phyloP scores from a whole-genome alignment of 1,284 basidiomycete genomes.

The Gastroboletus turbinatus region DNA sequence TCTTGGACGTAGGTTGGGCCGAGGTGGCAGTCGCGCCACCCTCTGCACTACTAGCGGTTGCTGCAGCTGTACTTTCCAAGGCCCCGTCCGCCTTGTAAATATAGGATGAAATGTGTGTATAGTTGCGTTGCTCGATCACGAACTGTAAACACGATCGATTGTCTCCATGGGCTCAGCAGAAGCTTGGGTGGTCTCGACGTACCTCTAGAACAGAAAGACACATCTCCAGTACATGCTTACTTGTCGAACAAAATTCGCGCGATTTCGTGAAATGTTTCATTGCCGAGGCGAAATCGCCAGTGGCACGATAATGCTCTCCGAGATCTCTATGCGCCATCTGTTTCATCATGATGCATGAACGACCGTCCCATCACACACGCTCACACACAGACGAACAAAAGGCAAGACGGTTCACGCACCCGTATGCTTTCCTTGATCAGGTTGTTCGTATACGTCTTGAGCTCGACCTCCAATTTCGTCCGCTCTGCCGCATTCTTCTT shows the following conservation, averaged over 20 bases:
- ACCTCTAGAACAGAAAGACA: conserved; percentile 80
- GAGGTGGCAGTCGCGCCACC: conserved; percentile 19
- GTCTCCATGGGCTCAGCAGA: not conserved
- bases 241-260: conserved; percentile 83
- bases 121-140: conserved; percentile 81
- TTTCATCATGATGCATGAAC: not conserved
- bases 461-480: conserved; percentile 80
- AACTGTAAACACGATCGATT: conserved; percentile 44
- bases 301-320: conserved; percentile 68
- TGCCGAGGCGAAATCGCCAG: conserved; percentile 68
- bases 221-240: conserved; percentile 85
- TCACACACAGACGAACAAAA: not conserved
- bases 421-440: conserved; percentile 95
- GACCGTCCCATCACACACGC: not conserved
- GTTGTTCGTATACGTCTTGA: conserved; percentile 88
- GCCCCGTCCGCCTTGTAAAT: conserved; percentile 90
- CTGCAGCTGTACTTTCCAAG: conserved; percentile 58
- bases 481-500: conserved; percentile 63
- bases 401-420: conserved; percentile 38
- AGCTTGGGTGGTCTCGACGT: not conserved
- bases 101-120: conserved; percentile 80
- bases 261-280: conserved; percentile 82
- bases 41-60: conserved; percentile 21
- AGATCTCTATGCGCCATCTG: conserved; percentile 83
- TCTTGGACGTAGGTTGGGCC: conserved; percentile 42